Percentiles rank a stretch among this genome's conserved stretches.
Conservation (phyloP, 1,284 basidiomycete species). For the Trichosporon ovoides region DNA sequence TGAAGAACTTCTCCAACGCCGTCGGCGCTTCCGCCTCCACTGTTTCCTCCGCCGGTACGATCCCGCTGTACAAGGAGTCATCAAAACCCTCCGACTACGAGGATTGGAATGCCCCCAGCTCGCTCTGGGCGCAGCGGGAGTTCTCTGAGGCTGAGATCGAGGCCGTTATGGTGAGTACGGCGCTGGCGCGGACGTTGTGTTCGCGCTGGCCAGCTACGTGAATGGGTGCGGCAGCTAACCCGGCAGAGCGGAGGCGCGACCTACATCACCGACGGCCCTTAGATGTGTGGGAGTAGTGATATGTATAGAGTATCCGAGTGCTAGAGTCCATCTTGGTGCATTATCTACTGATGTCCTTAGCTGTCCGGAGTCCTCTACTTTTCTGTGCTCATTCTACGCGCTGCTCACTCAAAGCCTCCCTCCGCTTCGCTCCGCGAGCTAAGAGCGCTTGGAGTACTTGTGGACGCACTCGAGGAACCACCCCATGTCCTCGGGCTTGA, state of each 20-base stretch:
- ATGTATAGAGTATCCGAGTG: neutral
- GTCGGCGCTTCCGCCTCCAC: slow-evolving; percentile 19
- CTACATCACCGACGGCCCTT: slow-evolving; percentile 26
- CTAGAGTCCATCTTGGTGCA: neutral
- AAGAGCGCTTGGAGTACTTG: slow-evolving; percentile 56
- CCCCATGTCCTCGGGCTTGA: slow-evolving; percentile 80
- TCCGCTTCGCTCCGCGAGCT: neutral
- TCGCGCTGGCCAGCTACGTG: neutral
- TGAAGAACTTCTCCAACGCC: slow-evolving; percentile 49
- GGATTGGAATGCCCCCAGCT: slow-evolving; percentile 72
- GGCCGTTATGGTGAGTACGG: slow-evolving; percentile 65
- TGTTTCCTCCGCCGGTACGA: slow-evolving; percentile 11
- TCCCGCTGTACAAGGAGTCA: slow-evolving; percentile 24
- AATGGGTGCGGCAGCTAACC: slow-evolving; percentile 4
- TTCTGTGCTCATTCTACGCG: too few species aligned
- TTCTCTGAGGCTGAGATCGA: slow-evolving; percentile 70
- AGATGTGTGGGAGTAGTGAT: neutral
- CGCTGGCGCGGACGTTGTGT: too few species aligned
- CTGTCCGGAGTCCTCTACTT: too few species aligned
- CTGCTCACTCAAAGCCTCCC: too few species aligned
- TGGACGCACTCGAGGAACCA: slow-evolving; percentile 89
- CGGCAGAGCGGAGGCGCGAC: slow-evolving; percentile 66
- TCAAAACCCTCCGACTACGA: slow-evolving; percentile 52
- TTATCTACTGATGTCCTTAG: neutral
- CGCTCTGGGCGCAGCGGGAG: slow-evolving; percentile 61